Base-by-base conservation (phyloP, 805 yeast genomes). In the Debaryomyces maramus region DNA sequence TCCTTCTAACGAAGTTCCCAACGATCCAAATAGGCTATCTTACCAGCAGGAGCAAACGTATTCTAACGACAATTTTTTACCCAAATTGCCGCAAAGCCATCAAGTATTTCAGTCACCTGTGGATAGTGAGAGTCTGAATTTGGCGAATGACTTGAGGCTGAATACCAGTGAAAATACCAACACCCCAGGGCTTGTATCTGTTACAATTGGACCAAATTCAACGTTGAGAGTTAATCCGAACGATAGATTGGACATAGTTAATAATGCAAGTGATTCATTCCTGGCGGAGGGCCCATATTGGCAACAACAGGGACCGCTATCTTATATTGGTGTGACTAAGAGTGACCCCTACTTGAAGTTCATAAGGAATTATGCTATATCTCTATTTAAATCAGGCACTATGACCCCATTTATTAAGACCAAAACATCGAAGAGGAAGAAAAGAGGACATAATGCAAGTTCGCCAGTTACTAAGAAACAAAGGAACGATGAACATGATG, bases 221-320 rank as follows among this genome's bases (percentile, higher is more conserved):
- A 46, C 51, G 13, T 49, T 70, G 19, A 56, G 59, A 34, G 53
- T 70, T 24, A 53, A 60, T 24, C 62, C 66, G 3, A 45, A 58
- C 27, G 73, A 70, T 46, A 46, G 58, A 4, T 56, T 70, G 24
- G 51, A 55, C n/a, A 40, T 60, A 0, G 66, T 67, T 33, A 44
- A 62, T 15, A 55, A 58, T 39, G 70, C 74, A 5, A 63, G 67
- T 34, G 52, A 34, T 39, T 59, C 73, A 0, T 43, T 68, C 15
- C 48, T 55, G 33, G 54, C 67, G 4, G 73, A 69, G 38, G 73
- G 74, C 7, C 53, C 59, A 2, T 43, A 45, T 17, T 60, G 72
- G 63, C 73, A 68, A 44, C 62, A 58, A 34, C 72, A 67, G 33
- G 75, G 75, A 2, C 54, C 59, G 6, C 37, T 69, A 15, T 63